phyloP scores from a whole-genome alignment of 2,329 filamentous ascomycete species.

The Exophiala spinifera region DNA sequence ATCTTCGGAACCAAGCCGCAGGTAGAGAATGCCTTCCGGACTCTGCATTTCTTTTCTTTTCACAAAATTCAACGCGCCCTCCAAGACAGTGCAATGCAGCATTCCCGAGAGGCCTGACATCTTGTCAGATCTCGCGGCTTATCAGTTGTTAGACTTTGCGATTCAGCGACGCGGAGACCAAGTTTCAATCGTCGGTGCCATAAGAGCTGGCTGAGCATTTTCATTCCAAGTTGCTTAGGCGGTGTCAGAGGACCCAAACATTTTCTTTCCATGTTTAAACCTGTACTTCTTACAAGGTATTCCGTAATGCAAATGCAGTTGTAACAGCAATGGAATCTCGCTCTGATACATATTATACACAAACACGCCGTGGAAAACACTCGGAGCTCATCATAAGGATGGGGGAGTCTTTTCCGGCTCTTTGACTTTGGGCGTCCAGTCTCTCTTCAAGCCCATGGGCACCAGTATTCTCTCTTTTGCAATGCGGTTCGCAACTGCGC shows the following conservation, averaged over 20 bases:
- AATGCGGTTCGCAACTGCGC: constrained; percentile 69
- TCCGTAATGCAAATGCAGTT: constrained; percentile 1
- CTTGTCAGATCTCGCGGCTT: constrained; percentile 61
- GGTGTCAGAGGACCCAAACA: constrained; percentile 83
- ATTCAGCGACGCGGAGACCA: constrained; percentile 60
- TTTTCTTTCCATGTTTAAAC: constrained; percentile 32
- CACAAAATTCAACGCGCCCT: constrained; percentile 64
- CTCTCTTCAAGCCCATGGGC: constrained; percentile 42
- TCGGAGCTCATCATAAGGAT: constrained; percentile 3
- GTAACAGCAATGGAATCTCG: too few relatives aligned
- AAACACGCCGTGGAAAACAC: background rate
- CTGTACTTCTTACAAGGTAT: too few relatives aligned
- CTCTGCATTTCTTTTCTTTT: constrained; percentile 36
- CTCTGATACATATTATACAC: constrained; percentile 6
- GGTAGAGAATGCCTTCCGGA: too few relatives aligned
- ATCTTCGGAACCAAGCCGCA: too few relatives aligned
- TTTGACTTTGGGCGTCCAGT: constrained; percentile 25
- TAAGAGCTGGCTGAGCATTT: constrained; percentile 71
- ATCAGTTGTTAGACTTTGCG: constrained; percentile 63
- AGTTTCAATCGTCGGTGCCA: constrained; percentile 52
- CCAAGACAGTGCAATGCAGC: constrained; percentile 83
- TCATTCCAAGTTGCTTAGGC: constrained; percentile 64
- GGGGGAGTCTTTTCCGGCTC: constrained; percentile 24
- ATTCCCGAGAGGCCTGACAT: constrained; percentile 61
- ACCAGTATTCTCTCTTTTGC: constrained; percentile 73